Percentiles rank a stretch among this genome's conserved stretches.
Conservation (phyloP, 805 yeast species). For the Blastobotrys mokoenaii region DNA sequence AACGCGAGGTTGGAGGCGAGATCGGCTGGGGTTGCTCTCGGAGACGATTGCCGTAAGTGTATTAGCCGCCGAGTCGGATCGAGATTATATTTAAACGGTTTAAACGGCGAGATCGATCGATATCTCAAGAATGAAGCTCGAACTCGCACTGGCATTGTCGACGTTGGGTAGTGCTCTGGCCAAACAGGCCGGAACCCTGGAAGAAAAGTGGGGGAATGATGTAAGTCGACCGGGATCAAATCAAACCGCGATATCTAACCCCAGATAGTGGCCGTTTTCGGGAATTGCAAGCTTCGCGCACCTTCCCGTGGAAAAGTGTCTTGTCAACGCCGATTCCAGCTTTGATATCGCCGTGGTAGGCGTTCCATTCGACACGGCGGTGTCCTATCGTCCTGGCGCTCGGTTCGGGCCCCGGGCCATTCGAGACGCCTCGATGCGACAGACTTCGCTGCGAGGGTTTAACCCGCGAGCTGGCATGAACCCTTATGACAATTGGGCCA, state of each 20-base stretch:
- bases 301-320: conserved; percentile 51
- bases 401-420: conserved; percentile 60
- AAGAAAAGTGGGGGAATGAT: conserved; percentile 60
- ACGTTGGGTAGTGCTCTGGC: neutral
- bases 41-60: neutral
- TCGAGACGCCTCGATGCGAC: conserved; percentile 40
- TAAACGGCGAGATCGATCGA: neutral
- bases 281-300: conserved; percentile 57
- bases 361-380: conserved; percentile 79
- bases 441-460: conserved; percentile 59
- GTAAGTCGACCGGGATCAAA: too few species aligned
- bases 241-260: too few species aligned
- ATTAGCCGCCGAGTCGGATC: neutral
- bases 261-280: conserved; percentile 42
- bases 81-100: too few species aligned
- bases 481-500: conserved; percentile 49
- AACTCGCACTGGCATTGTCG: too few species aligned
- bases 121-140: too few species aligned
- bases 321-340: conserved; percentile 34
- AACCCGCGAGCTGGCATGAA: conserved; percentile 56
- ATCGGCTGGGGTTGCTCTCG: neutral
- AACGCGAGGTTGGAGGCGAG: neutral
- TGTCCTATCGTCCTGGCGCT: conserved; percentile 72
- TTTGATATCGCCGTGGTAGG: conserved; percentile 73
- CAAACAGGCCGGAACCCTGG: conserved; percentile 30